Percentiles rank a stretch among this genome's conserved stretches.
phyloP scores from a whole-genome alignment of 352 stramenopile genomes.

The Saprolegnia diclina region DNA sequence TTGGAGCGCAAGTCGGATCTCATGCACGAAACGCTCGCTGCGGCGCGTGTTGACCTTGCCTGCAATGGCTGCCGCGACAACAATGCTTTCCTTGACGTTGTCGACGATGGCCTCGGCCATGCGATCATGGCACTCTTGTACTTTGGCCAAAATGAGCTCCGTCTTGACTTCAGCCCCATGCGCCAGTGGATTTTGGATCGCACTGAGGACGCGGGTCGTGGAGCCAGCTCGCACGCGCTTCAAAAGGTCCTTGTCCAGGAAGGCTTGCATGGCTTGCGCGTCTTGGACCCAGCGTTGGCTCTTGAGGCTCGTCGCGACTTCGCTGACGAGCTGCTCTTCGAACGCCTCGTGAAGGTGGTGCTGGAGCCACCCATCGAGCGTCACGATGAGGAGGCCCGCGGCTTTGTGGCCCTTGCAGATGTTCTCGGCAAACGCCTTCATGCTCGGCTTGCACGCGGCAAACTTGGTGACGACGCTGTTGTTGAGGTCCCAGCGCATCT shows the following conservation, averaged over 20 bases:
- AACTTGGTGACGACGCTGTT: slow-evolving; percentile 7
- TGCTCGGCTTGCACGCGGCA: background rate
- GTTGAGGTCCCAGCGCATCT: background rate
- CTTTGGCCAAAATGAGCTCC: background rate
- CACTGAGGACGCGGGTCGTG: background rate
- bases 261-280: slow-evolving; percentile 3
- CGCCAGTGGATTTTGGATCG: background rate
- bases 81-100: slow-evolving; percentile 2
- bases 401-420: background rate
- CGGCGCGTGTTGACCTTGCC: background rate
- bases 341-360: background rate
- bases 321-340: background rate
- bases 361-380: background rate
- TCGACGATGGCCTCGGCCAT: background rate
- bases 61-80: background rate
- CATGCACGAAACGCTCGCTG: background rate
- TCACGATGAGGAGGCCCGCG: background rate
- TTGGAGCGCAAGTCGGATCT: background rate
- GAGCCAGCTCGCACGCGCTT: background rate
- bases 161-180: background rate
- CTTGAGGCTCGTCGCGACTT: background rate
- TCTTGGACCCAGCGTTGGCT: slow-evolving; percentile 1
- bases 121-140: background rate
- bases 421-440: background rate
- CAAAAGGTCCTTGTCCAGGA: background rate